Evolutionary conservation across 2,329 filamentous ascomycete genomes (phyloP).

Genomic region (Cladorrhinum sp.): DNA sequence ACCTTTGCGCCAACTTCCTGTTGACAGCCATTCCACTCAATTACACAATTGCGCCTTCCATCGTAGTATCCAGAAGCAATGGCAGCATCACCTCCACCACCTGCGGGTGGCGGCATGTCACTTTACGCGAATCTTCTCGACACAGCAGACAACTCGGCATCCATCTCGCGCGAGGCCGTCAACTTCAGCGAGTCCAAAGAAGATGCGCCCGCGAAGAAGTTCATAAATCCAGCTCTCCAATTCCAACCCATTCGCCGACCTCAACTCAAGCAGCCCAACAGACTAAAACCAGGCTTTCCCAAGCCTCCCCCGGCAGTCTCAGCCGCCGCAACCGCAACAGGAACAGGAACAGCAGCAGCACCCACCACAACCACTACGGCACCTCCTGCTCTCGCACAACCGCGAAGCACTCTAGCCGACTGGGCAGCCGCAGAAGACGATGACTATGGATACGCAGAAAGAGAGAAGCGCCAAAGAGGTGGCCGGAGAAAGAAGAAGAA

Average conservation of each 20-base stretch:
- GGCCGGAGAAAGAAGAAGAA: conserved; percentile 62
- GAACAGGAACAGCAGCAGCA: conserved; percentile 39
- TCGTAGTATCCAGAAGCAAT: neutral
- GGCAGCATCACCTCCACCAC: conserved; percentile 18
- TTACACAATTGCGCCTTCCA: neutral
- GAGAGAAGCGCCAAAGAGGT: conserved; percentile 69
- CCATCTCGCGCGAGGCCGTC: conserved; percentile 75
- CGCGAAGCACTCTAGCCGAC: conserved; percentile 72
- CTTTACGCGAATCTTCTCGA: conserved; percentile 84
- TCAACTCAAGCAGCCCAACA: conserved; percentile 56
- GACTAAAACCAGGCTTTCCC: conserved; percentile 59
- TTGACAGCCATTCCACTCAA: neutral
- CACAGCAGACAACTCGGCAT: conserved; percentile 48
- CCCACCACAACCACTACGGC: conserved; percentile 27
- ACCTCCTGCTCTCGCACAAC: conserved; percentile 42
- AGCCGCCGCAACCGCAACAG: conserved; percentile 27
- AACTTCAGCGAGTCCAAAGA: conserved; percentile 59
- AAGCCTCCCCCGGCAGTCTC: conserved; percentile 37
- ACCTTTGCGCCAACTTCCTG: neutral
- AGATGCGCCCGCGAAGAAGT: conserved; percentile 57
- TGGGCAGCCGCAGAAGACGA: conserved; percentile 78
- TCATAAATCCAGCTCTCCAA: conserved; percentile 60
- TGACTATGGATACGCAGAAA: conserved; percentile 66
- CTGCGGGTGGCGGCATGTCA: conserved; percentile 53
- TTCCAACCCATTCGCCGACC: conserved; percentile 86